These are phyloP conservation scores for Chaetomium strumarium DNA, from an alignment of 2,329 filamentous ascomycete genomes.

Conservation along the genomic window DNA sequence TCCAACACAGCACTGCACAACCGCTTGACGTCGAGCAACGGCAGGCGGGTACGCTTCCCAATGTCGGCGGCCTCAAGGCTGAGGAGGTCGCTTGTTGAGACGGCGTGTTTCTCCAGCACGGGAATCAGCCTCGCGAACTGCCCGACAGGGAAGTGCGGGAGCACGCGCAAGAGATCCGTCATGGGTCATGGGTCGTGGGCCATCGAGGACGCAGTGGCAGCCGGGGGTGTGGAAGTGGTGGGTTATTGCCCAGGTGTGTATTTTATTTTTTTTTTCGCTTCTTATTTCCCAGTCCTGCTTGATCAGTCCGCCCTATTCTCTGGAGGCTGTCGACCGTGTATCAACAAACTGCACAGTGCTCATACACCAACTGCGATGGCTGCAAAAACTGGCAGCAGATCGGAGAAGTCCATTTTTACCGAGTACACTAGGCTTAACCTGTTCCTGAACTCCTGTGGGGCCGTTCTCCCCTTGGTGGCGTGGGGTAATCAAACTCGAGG, in stretches of 20 bases:
- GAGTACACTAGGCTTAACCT: constrained; percentile 2
- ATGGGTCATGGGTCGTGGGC: constrained; percentile 42
- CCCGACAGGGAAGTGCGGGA: constrained; percentile 70
- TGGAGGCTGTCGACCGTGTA: background rate
- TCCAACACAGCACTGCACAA: constrained; percentile 62
- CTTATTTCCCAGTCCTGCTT: background rate
- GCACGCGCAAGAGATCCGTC: constrained; percentile 78
- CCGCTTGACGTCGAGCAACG: constrained; percentile 71
- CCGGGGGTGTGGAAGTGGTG: background rate
- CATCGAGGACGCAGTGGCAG: constrained; percentile 15
- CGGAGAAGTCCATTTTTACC: constrained; percentile 9
- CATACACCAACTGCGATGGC: background rate
- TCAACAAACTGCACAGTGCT: too few relatives aligned
- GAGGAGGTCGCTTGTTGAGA: constrained; percentile 80
- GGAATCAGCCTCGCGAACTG: constrained; percentile 70
- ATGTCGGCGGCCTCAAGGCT: constrained; percentile 77
- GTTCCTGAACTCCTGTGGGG: background rate
- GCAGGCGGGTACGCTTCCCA: constrained; percentile 77
- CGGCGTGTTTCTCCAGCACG: constrained; percentile 67
- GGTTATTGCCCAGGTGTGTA: background rate
- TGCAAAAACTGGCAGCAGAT: background rate
- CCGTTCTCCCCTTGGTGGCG: background rate
- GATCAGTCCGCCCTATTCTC: background rate
- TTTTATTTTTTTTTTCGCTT: background rate
- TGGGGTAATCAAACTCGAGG: constrained; percentile 10